Conservation (phyloP, 306 rosid genomes). For the Glycine soja region DNA sequence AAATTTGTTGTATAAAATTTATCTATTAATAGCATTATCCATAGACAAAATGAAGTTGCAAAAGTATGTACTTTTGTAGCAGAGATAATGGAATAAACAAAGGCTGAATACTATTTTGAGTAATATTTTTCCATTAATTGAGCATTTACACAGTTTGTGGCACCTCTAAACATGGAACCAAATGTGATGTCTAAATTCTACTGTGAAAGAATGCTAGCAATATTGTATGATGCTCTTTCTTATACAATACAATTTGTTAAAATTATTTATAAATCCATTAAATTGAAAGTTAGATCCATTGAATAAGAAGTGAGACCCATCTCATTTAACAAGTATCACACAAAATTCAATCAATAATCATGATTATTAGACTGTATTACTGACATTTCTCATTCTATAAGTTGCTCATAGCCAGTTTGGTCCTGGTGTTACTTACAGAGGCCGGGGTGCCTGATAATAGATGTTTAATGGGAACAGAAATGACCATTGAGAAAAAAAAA, state of each 20-base stretch:
- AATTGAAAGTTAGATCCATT: background rate
- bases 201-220: background rate
- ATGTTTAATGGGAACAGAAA: too few relatives aligned
- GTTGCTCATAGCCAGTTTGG: slow-evolving; percentile 35
- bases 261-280: too few relatives aligned
- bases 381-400: background rate
- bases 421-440: background rate
- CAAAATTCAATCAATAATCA: too few relatives aligned
- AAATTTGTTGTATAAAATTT: too few relatives aligned
- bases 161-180: slow-evolving; percentile 8
- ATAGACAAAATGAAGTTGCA: background rate
- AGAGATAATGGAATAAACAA: slow-evolving; percentile 1
- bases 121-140: background rate
- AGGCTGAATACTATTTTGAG: background rate
- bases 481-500: too few relatives aligned
- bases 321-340: background rate
- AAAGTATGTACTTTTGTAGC: background rate
- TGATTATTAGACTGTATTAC: background rate
- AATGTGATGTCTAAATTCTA: slow-evolving; percentile 24
- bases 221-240: too few relatives aligned
- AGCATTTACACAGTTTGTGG: background rate
- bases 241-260: background rate
- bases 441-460: too few relatives aligned
- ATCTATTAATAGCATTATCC: too few relatives aligned
- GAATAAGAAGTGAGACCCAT: background rate